phyloP scores from a whole-genome alignment of 2,329 filamentous ascomycete genomes.

The Blumeria graminis region DNA sequence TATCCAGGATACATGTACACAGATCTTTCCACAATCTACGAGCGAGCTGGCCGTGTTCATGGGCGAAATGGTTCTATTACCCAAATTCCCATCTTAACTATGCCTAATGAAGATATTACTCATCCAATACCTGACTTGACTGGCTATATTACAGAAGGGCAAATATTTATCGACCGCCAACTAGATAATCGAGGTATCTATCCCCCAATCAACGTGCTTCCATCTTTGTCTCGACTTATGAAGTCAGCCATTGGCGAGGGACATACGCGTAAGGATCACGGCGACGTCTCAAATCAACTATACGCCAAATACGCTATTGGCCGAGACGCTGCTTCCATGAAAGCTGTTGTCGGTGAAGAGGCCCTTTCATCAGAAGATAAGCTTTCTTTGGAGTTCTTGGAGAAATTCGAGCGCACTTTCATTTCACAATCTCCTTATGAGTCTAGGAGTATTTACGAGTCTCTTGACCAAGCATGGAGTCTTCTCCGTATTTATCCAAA shows the following conservation, averaged over 20 bases:
- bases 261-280: conserved; percentile 89
- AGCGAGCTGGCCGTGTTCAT: conserved; percentile 90
- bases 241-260: conserved; percentile 98
- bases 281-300: conserved; percentile 96
- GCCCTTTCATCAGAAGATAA: conserved; percentile 90
- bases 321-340: conserved; percentile 95
- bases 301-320: conserved; percentile 99
- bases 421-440: conserved; percentile 86
- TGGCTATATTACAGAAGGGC: conserved; percentile 95
- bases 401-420: conserved; percentile 94
- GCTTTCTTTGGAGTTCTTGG: conserved; percentile 88
- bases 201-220: conserved; percentile 94
- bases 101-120: conserved; percentile 99
- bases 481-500: conserved; percentile 93
- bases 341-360: conserved; percentile 96
- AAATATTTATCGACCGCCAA: conserved; percentile 90
- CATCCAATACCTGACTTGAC: conserved; percentile 97
- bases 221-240: conserved; percentile 96
- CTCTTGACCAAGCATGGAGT: conserved; percentile 87
- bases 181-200: conserved; percentile 94
- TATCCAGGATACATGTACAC: conserved; percentile 99
- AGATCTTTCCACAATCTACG: conserved; percentile 98
- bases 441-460: conserved; percentile 74
- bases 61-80: conserved; percentile 97
- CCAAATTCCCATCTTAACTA: conserved; percentile 94